phyloP scores from a whole-genome alignment of 345 rosid species.

The Boechera divaricarpa region DNA sequence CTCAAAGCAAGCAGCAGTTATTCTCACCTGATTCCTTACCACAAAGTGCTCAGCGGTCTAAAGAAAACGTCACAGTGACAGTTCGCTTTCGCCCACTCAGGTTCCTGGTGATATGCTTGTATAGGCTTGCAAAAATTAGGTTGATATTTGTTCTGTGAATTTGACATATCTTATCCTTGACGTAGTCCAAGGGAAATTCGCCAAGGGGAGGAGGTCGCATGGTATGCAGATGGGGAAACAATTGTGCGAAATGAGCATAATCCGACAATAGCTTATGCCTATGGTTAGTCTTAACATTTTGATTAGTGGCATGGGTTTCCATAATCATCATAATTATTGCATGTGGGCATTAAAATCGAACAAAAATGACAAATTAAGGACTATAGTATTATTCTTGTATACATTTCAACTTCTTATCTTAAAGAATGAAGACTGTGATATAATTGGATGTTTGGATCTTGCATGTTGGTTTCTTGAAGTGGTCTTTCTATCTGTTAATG shows the following conservation, averaged over 20 bases:
- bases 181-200: constrained; percentile 94
- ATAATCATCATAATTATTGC: constrained; percentile 19
- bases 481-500: constrained; percentile 5
- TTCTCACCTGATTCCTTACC: constrained; percentile 62
- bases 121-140: constrained; percentile 13
- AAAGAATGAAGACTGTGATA: neutral
- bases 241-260: constrained; percentile 85
- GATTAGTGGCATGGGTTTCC: neutral
- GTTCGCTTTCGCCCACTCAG: constrained; percentile 98
- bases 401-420: constrained; percentile 3
- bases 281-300: constrained; percentile 61
- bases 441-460: constrained; percentile 17
- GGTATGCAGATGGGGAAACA: constrained; percentile 99
- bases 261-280: constrained; percentile 90
- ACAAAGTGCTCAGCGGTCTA: constrained; percentile 58
- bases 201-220: constrained; percentile 98
- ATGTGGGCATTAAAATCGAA: constrained; percentile 7
- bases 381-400: constrained; percentile 16
- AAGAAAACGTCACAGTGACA: constrained; percentile 92
- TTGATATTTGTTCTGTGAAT: constrained; percentile 19
- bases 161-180: constrained; percentile 41
- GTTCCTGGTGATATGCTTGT: constrained; percentile 47
- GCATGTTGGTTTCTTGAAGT: constrained; percentile 17
- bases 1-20: constrained; percentile 80
- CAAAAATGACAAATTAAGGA: constrained; percentile 11